Base-by-base conservation (phyloP, 306 rosid genomes). In the Dryas octopetala region DNA sequence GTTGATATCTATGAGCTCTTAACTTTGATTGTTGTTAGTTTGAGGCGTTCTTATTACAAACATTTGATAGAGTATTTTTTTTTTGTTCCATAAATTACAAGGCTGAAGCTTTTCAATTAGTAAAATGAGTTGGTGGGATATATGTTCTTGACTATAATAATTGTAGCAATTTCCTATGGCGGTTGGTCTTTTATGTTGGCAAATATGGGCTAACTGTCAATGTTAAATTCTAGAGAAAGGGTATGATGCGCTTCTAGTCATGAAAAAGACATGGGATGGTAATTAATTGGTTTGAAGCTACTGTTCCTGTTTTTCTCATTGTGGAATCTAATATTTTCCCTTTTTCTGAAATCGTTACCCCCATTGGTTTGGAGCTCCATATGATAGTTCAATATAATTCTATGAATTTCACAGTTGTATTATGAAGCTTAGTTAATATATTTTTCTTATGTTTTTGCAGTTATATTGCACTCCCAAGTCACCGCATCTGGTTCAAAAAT, bases 381-480 rank as follows among this genome's bases (percentile, higher is more conserved):
- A 11, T 10, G 53, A 9, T 59, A 32, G 38, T 32, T 32, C 43
- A 23, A 10, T 9, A 16, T 62, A 10, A 3, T 64, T 32, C 2
- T 32, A 32, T 32, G 38, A 32, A 32, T 32, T 32, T 32, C 2
- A 32, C 2, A 9, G 11, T 40, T 62, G 41, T 59, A 23, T 2
- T 9, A 14, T 19, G 2, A 45, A 6, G 40, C 12, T 6, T 10
- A 12, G 16, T 40, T 26, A 9, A 5, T 32, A 32, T 32, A 2
- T 32, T 2, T 28, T 23, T 23, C 23, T 5, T 44, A 19, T 64
- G 14, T 60, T 70, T 13, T 5, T 82, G 88, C 92, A 93, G 98
- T 78, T 91, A 12, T 68, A 84, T 0, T 75, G 90, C 53, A 73
- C 66, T 53, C 54, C 83, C 4, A 93, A 87, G 79, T 65, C 94